A percentile compares a stretch with the other conserved stretches of the same genome.
These are phyloP conservation scores for Ceratocystis lukuohia DNA, from an alignment of 2,329 filamentous ascomycete genomes.

Conservation along the genomic window DNA sequence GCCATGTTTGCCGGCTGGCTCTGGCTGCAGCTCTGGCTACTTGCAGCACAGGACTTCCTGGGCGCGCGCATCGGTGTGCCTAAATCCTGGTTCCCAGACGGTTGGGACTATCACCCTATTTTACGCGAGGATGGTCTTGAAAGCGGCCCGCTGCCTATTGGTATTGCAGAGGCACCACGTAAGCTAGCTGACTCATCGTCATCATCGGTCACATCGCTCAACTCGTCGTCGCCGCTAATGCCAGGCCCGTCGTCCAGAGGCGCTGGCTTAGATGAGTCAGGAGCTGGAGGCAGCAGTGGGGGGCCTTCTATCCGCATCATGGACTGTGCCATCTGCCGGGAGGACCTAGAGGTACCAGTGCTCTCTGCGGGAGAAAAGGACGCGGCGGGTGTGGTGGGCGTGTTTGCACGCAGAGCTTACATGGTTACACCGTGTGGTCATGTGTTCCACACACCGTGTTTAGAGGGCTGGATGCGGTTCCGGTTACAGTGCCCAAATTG, in stretches of 20 bases:
- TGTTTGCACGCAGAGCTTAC: conserved; percentile 69
- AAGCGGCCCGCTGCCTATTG: conserved; percentile 67
- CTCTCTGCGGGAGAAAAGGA: conserved; percentile 38
- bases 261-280: conserved; percentile 24
- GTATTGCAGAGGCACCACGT: conserved; percentile 32
- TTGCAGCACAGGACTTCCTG: conserved; percentile 72
- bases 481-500: conserved; percentile 91
- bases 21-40: conserved; percentile 68
- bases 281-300: conserved; percentile 19
- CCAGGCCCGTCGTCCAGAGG: conserved; percentile 20
- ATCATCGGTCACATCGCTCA: conserved; percentile 25
- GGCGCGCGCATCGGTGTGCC: conserved; percentile 80
- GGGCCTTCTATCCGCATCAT: conserved; percentile 40
- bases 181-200: background rate
- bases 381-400: conserved; percentile 42
- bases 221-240: conserved; percentile 23
- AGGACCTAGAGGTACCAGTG: conserved; percentile 79
- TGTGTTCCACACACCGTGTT: conserved; percentile 81
- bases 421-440: conserved; percentile 97
- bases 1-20: conserved; percentile 56
- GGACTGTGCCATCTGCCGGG: conserved; percentile 91
- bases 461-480: conserved; percentile 95
- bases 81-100: conserved; percentile 52
- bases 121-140: conserved; percentile 72
- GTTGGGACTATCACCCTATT: conserved; percentile 91